Evolutionary conservation across 371 early-diverging fungal genomes (phyloP), one percentile per base, ranked within the genome.

Genomic region (Dinochytrium kinnereticum): DNA sequence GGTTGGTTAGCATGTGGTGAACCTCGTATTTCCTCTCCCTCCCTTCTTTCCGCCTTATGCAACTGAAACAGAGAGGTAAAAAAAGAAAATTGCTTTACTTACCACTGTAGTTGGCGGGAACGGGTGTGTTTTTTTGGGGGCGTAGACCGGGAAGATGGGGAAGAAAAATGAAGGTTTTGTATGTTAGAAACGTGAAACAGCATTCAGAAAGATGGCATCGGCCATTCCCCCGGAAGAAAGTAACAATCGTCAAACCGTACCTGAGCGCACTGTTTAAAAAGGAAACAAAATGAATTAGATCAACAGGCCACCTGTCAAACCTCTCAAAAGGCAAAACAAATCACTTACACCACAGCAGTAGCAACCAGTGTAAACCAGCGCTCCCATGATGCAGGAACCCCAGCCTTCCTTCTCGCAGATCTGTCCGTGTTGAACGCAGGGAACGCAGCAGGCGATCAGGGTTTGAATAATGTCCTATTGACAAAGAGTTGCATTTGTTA

Each of bases 281-380:
- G 44, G 44, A 44, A 44, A 19, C 44, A 19, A 53, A 44, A 44
- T 44, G 26, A 26, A 24, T 5, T n/a, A 53, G 26, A 53, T n/a
- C 26, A 53, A 10, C 21, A 44, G 49, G 49, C 21, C 21, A 44
- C 13, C 49, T 21, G 21, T 44, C 49, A 10, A 44, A 44, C 49
- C 21, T 21, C 49, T 44, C 49, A 21, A 44, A 44, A 44, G 13
- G 21, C 49, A 44, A 7, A 24, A 53, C 26, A 13, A 40, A 57
- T 13, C 26, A 44, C 66, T 66, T 66, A 66, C 66, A 7, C 66
- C 66, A 40, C 66, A 66, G 40, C 38, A 17, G 66, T 66, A 66
- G n/a, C 13, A 15, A 17, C 5, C 26, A 15, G 36, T 28, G 66
- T 66, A 66, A 17, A 66, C 7, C 24, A 37, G 26, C 2, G 40